Evolutionary conservation across 2,329 filamentous ascomycete genomes (phyloP).

Genomic region (Colletotrichum australisinense): DNA sequence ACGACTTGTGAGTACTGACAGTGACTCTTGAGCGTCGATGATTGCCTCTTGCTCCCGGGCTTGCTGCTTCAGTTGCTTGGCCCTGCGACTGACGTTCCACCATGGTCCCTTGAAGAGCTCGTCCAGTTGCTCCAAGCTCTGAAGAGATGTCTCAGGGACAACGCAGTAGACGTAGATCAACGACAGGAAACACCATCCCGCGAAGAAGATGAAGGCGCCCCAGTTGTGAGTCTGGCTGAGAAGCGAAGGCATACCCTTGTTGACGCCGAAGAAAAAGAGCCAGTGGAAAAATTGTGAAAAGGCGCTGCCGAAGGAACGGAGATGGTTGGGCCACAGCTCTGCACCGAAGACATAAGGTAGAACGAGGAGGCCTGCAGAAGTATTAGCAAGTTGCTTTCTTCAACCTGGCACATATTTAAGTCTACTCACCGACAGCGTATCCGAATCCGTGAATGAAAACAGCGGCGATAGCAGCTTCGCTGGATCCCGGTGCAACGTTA

Average conservation of each 20-base stretch:
- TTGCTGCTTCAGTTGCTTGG: background rate
- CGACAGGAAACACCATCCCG: constrained; percentile 49
- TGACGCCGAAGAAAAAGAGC: constrained; percentile 55
- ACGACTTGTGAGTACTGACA: background rate
- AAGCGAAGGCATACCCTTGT: constrained; percentile 47
- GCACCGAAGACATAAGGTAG: constrained; percentile 58
- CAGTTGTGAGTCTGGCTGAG: constrained; percentile 49
- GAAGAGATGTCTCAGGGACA: constrained; percentile 49
- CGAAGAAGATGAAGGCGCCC: constrained; percentile 57
- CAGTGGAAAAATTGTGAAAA: constrained; percentile 53
- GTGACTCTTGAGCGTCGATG: background rate
- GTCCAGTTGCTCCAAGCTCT: background rate
- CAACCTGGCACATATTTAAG: no score
- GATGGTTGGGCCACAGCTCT: constrained; percentile 57
- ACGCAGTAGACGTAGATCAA: constrained; percentile 51
- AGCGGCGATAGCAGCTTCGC: constrained; percentile 53
- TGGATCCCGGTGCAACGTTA: constrained; percentile 41
- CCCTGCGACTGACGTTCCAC: background rate
- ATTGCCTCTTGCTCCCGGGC: background rate
- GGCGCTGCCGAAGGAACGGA: constrained; percentile 56
- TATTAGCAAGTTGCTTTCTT: background rate
- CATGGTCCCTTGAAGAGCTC: background rate
- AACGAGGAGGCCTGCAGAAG: constrained; percentile 44
- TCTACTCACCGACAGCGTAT: constrained; percentile 47
- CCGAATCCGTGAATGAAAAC: constrained; percentile 59